A percentile compares a stretch with the other conserved stretches of the same genome.
Conservation (phyloP, 2,329 filamentous ascomycete species). For the Neopestalotiopsis sp. region DNA sequence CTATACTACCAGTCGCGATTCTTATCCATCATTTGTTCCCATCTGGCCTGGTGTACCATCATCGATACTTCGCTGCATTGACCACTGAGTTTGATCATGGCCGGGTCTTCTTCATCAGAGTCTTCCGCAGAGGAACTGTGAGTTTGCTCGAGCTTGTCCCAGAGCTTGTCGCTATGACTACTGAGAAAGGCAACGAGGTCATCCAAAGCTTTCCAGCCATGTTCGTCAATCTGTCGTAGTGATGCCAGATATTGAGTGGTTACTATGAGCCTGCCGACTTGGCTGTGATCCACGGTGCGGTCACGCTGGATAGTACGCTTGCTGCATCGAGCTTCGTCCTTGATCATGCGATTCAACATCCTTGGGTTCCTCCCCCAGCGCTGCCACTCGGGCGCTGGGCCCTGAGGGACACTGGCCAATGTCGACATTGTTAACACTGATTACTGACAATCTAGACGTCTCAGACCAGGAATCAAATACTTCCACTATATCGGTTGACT, state of each 20-base stretch:
- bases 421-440: neutral
- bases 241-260: conserved; percentile 3
- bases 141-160: neutral
- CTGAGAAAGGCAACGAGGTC: neutral
- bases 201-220: neutral
- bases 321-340: neutral
- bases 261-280: neutral
- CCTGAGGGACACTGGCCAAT: neutral
- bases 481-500: too few species aligned
- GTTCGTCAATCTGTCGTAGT: neutral
- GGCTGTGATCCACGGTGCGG: neutral
- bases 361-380: neutral
- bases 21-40: neutral
- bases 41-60: neutral
- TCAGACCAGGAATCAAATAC: too few species aligned
- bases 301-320: neutral
- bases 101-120: conserved; percentile 1
- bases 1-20: neutral
- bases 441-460: too few species aligned
- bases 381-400: conserved; percentile 2
- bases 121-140: neutral
- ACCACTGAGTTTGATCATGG: neutral
- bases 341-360: conserved; percentile 16
- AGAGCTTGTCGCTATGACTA: neutral
- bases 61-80: neutral